Base-by-base conservation (phyloP, 306 rosid species). In the Arachis stenosperma region DNA sequence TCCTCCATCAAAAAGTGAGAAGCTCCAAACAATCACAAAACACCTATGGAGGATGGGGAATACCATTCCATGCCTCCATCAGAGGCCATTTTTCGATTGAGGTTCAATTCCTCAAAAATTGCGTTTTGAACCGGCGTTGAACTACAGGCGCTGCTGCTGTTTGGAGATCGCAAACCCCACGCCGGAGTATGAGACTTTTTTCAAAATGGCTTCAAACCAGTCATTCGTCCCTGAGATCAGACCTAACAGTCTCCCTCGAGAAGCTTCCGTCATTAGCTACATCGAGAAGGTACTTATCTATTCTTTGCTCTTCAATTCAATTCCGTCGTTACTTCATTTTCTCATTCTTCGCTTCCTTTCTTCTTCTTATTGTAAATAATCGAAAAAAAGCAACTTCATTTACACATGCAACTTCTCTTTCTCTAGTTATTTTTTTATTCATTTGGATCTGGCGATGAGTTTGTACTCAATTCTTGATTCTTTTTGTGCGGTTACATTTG, bases 191-290 rank as follows among this genome's bases (percentile, higher is more conserved):
- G 50, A 53, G 78, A 71, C 12, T 57, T 17, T 60, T 56, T 75
- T 52, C 27, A 9, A 60, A 83, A 93, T 93, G 98, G 84, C 87
- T 77, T 86, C 85, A 43, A 74, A 84, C 73, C 94, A 86, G 43
- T 79, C 81, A 13, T 87, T 91, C 73, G 71, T 27, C 55, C 90
- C 94, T 7, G 96, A 85, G 88, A 89, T 93, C 85, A 97, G 97
- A 40, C 94, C 94, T 42, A 97, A 93, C 42, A 96, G 98, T 64
- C 88, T 91, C 76, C 71, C 94, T 43, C 81, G 86, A 57, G 97
- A 91, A 72, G 81, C 94, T 69, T 69, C 97, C 29, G 87, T 88
- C 70, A 82, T 93, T 80, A 77, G 88, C 83, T 86, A 93, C 89
- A 91, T 97, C 39, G 97, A 93, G 84, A 93, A 79, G 92, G 98